These are phyloP conservation scores for Cardamine chenopodiifolia DNA, from an alignment of 345 rosid species.

Conservation along the genomic window DNA sequence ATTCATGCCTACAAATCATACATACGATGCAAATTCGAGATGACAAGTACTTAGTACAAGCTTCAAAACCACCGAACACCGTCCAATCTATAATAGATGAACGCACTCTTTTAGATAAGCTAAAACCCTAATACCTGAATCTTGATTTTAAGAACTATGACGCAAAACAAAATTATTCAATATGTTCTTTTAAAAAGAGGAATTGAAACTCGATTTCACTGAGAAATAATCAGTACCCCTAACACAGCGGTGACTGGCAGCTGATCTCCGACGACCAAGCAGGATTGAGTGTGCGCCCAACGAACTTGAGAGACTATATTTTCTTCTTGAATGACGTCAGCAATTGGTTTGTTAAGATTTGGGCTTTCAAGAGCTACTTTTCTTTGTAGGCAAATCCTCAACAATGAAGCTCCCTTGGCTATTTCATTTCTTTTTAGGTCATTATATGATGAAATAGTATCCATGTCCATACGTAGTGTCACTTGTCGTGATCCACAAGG, in stretches of 20 bases:
- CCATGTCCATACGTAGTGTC: neutral
- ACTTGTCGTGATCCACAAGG: neutral
- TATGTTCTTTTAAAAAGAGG: neutral
- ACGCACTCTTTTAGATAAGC: neutral
- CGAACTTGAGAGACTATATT: neutral
- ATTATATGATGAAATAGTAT: neutral
- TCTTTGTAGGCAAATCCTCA: neutral
- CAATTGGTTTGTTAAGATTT: neutral
- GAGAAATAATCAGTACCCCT: neutral
- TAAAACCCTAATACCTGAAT: constrained; percentile 13
- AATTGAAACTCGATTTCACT: neutral
- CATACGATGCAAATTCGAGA: too few relatives aligned
- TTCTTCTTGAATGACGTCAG: neutral
- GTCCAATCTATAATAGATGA: neutral
- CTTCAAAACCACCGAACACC: too few relatives aligned
- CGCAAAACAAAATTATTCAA: neutral
- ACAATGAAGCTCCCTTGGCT: neutral
- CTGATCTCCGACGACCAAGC: constrained; percentile 5
- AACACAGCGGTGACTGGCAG: neutral
- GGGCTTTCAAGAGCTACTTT: constrained; percentile 11
- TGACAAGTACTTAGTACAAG: neutral
- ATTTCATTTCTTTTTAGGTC: neutral
- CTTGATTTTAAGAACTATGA: neutral
- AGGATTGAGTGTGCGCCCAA: neutral
- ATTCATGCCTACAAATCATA: too few relatives aligned